Conservation (phyloP, 1,284 basidiomycete species). For the Rhodotorula sp. region DNA sequence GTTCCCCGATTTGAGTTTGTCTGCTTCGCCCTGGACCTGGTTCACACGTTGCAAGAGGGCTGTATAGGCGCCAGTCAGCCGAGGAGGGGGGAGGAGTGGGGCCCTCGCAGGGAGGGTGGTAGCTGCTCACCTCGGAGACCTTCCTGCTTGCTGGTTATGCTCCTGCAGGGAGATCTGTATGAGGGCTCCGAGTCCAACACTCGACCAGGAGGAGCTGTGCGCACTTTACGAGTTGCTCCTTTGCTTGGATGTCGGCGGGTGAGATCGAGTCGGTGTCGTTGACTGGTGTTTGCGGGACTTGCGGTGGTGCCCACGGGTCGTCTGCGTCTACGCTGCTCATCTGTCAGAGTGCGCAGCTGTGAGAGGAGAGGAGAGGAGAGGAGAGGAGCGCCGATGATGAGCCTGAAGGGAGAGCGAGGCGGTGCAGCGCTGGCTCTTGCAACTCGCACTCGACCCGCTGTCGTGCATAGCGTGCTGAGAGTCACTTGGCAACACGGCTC, state of each 20-base stretch:
- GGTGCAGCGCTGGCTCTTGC: neutral
- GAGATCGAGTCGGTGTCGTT: slow-evolving; percentile 3
- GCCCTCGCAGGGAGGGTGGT: neutral
- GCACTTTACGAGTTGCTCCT: slow-evolving; percentile 29
- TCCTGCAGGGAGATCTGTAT: slow-evolving; percentile 6
- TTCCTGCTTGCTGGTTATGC: slow-evolving; percentile 32
- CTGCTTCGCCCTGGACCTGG: slow-evolving; percentile 67
- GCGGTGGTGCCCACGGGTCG: slow-evolving; percentile 26
- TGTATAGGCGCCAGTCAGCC: slow-evolving; percentile 47
- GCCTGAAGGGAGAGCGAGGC: neutral
- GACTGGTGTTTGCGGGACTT: slow-evolving; percentile 12
- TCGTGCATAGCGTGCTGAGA: no score
- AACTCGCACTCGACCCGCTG: no score
- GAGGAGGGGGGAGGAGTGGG: neutral
- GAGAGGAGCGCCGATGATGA: neutral
- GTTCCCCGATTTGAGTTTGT: slow-evolving; percentile 72
- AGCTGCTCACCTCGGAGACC: slow-evolving; percentile 25
- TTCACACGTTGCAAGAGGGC: slow-evolving; percentile 67
- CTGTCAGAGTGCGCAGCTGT: neutral
- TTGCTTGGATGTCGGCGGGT: slow-evolving; percentile 26
- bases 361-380: neutral
- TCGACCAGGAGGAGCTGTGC: neutral
- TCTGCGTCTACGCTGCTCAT: slow-evolving; percentile 25
- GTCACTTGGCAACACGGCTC: no score
- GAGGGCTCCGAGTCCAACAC: neutral